phyloP scores from a whole-genome alignment of 2,329 filamentous ascomycete species.

The Aspergillus phoenicis region DNA sequence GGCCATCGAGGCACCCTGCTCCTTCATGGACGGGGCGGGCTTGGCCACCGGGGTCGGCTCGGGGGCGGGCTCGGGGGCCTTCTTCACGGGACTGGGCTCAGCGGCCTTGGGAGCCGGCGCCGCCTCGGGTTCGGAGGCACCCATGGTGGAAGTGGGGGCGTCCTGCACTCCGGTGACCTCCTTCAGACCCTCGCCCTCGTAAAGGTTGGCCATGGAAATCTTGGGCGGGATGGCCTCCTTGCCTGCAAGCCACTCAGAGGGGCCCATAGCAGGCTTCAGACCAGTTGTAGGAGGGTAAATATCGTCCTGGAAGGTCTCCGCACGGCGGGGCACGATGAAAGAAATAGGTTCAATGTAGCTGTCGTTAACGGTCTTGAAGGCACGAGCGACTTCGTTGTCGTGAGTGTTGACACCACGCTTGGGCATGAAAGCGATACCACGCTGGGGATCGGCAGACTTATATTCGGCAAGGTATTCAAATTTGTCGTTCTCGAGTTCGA shows the following conservation, averaged over 20 bases:
- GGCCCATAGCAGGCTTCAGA: slow-evolving; percentile 75
- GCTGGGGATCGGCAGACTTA: slow-evolving; percentile 93
- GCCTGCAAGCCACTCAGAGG: slow-evolving; percentile 81
- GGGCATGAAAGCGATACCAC: slow-evolving; percentile 90
- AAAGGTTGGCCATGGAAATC: slow-evolving; percentile 90
- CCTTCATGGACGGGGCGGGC: slow-evolving; percentile 71
- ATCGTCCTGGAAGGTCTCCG: slow-evolving; percentile 94
- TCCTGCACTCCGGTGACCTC: slow-evolving; percentile 62
- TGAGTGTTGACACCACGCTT: slow-evolving; percentile 95
- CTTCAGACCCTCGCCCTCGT: slow-evolving; percentile 77
- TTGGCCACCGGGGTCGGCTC: slow-evolving; percentile 43
- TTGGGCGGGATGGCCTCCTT: slow-evolving; percentile 84
- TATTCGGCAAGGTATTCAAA: slow-evolving; percentile 97
- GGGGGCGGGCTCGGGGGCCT: slow-evolving; percentile 30
- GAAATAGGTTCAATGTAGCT: slow-evolving; percentile 93
- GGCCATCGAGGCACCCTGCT: slow-evolving; percentile 85
- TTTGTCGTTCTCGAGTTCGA: slow-evolving; percentile 97
- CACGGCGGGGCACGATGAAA: slow-evolving; percentile 91
- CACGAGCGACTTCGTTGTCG: slow-evolving; percentile 94
- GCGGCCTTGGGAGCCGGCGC: slow-evolving; percentile 52
- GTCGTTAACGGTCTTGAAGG: slow-evolving; percentile 97
- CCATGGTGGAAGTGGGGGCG: slow-evolving; percentile 38
- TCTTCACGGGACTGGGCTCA: slow-evolving; percentile 37
- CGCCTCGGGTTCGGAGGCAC: slow-evolving; percentile 52
- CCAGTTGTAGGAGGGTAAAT: slow-evolving; percentile 89